These are phyloP conservation scores for Linaria vulgaris DNA, from an alignment of 257 asterid species.

Conservation along the genomic window DNA sequence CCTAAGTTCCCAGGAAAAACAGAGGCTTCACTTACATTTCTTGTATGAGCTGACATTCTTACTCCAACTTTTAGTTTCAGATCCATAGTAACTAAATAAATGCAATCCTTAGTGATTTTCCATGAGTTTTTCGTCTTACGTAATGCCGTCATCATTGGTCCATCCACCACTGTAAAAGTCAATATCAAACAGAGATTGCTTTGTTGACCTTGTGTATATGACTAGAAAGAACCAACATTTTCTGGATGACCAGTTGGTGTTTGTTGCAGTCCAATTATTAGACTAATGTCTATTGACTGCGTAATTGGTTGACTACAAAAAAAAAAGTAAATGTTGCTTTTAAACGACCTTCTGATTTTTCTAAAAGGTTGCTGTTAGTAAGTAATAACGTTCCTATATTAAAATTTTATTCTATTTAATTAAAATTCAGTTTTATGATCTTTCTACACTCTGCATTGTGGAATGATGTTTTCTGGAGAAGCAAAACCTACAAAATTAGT, in stretches of 20 bases:
- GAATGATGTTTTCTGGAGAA: neutral
- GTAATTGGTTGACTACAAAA: neutral
- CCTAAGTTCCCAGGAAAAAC: neutral
- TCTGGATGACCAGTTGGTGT: neutral
- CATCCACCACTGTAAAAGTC: neutral
- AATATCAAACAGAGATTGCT: neutral
- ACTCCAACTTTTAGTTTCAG: neutral
- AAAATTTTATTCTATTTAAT: neutral
- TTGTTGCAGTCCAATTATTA: neutral
- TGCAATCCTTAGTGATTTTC: neutral
- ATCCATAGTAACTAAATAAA: neutral
- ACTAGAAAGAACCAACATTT: neutral
- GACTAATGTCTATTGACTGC: neutral
- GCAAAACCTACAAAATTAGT: neutral
- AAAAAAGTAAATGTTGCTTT: neutral
- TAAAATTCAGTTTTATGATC: neutral
- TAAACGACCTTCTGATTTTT: neutral
- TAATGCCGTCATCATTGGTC: slow-evolving; percentile 1
- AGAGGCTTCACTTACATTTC: neutral
- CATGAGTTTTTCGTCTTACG: neutral
- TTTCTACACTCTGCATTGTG: neutral
- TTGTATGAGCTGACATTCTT: neutral
- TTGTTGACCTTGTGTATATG: neutral
- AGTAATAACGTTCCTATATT: neutral
- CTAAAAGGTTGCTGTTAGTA: neutral